Conservation (phyloP, 306 rosid genomes). For the Vicia faba region DNA sequence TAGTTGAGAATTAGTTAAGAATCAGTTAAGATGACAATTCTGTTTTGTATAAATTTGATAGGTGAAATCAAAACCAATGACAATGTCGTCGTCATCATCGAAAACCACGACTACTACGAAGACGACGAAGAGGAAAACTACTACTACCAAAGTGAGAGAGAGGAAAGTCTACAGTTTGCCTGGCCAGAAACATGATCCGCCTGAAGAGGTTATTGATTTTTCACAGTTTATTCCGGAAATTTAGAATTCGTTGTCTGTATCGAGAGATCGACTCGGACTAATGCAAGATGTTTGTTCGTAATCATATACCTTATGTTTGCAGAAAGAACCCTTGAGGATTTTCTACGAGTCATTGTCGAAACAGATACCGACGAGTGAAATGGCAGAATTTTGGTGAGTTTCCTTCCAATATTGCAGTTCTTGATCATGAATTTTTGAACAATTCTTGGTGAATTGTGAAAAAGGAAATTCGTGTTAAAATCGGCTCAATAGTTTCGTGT, state of each 20-base stretch:
- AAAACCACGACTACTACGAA: constrained; percentile 1
- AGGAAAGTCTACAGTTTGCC: constrained; percentile 78
- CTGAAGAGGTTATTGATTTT: constrained; percentile 72
- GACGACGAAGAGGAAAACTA: constrained; percentile 42
- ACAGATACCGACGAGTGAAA: constrained; percentile 90
- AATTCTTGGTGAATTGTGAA: neutral
- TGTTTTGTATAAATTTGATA: constrained; percentile 51
- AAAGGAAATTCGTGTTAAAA: neutral
- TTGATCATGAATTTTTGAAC: constrained; percentile 7
- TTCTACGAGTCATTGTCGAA: constrained; percentile 87
- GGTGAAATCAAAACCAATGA: constrained; percentile 61
- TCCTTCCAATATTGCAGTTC: constrained; percentile 23
- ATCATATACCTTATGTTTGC: constrained; percentile 41
- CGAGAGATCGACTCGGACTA: constrained; percentile 12
- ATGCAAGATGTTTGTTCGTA: constrained; percentile 10
- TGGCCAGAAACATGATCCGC: constrained; percentile 93
- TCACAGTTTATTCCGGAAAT: constrained; percentile 29
- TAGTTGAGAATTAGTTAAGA: neutral
- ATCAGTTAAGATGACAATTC: neutral
- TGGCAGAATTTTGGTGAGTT: constrained; percentile 89
- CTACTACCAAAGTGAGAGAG: constrained; percentile 64
- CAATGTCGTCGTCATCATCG: constrained; percentile 42
- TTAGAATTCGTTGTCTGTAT: constrained; percentile 21
- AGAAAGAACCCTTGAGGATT: constrained; percentile 94
- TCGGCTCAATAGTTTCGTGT: neutral